These are phyloP conservation scores for Gossypium davidsonii DNA, from an alignment of 441 rosid species.

Conservation along the genomic window DNA sequence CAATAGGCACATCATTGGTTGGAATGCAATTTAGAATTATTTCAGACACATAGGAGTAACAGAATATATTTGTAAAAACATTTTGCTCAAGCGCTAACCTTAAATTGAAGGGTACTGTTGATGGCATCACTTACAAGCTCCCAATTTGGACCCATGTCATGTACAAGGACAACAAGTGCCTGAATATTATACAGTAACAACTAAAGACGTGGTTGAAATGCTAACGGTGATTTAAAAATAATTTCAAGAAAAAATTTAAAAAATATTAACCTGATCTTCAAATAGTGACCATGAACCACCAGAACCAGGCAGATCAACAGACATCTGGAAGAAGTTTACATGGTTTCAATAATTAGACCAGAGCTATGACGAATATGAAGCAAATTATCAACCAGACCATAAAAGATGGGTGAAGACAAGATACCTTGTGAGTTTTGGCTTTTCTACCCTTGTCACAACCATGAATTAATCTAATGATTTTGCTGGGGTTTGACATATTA, in stretches of 20 bases:
- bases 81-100: constrained; percentile 42
- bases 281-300: constrained; percentile 89
- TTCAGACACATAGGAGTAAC: constrained; percentile 1
- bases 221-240: constrained; percentile 7
- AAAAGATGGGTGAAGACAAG: constrained; percentile 8
- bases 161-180: constrained; percentile 99
- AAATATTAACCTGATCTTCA: constrained; percentile 80
- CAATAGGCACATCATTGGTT: constrained; percentile 1
- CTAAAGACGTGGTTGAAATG: constrained; percentile 16
- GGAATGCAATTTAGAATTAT: neutral
- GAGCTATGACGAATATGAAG: constrained; percentile 13
- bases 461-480: constrained; percentile 58
- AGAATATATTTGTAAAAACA: constrained; percentile 4
- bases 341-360: constrained; percentile 15
- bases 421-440: constrained; percentile 73
- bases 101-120: constrained; percentile 80
- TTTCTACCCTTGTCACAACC: constrained; percentile 73
- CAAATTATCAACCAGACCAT: constrained; percentile 10
- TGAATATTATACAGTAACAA: constrained; percentile 22
- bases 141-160: constrained; percentile 99
- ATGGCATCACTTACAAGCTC: constrained; percentile 98
- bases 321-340: constrained; percentile 44
- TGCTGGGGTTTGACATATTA: constrained; percentile 84
- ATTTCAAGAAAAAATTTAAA: constrained; percentile 2
- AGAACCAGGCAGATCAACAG: constrained; percentile 68